Evolutionary conservation across 495 filamentous ascomycete species (phyloP).

Genomic region (Staphylotrichum tortipilum): DNA sequence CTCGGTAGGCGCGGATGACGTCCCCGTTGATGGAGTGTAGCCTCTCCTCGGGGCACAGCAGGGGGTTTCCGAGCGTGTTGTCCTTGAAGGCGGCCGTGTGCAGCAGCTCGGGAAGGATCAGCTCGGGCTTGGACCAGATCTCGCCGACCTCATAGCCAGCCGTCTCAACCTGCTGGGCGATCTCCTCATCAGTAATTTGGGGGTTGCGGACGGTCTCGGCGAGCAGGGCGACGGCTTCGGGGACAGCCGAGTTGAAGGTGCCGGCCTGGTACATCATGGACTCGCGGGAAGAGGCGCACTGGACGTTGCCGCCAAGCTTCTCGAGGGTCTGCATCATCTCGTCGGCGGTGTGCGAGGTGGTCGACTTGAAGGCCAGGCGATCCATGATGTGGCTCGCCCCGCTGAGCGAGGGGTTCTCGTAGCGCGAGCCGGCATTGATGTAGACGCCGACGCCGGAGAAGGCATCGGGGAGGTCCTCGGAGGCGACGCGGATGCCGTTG

Average conservation of each 20-base stretch:
- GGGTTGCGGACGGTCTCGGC: constrained; percentile 93
- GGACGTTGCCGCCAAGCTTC: constrained; percentile 84
- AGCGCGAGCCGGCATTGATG: constrained; percentile 91
- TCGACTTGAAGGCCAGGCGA: constrained; percentile 93
- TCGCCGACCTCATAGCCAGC: constrained; percentile 93
- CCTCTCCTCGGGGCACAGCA: constrained; percentile 83
- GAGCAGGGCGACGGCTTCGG: constrained; percentile 71
- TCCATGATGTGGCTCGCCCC: constrained; percentile 97
- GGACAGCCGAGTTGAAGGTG: constrained; percentile 90
- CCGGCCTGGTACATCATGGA: constrained; percentile 98
- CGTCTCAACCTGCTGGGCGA: constrained; percentile 75
- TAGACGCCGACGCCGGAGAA: constrained; percentile 96
- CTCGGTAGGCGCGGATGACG: constrained; percentile 69
- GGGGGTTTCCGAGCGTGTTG: constrained; percentile 89
- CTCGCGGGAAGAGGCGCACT: constrained; percentile 91
- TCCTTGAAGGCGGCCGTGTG: constrained; percentile 91
- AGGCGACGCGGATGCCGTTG: constrained; percentile 92
- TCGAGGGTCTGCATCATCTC: constrained; percentile 82
- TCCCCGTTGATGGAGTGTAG: constrained; percentile 65
- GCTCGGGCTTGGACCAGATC: constrained; percentile 95
- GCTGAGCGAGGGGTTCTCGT: constrained; percentile 75
- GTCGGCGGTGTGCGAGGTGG: constrained; percentile 60
- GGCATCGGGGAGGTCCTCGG: constrained; percentile 88
- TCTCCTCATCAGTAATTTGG: constrained; percentile 81
- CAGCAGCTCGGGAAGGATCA: constrained; percentile 90